Evolutionary conservation across 2,329 filamentous ascomycete genomes (phyloP).

Genomic region (Alternaria alternata): DNA sequence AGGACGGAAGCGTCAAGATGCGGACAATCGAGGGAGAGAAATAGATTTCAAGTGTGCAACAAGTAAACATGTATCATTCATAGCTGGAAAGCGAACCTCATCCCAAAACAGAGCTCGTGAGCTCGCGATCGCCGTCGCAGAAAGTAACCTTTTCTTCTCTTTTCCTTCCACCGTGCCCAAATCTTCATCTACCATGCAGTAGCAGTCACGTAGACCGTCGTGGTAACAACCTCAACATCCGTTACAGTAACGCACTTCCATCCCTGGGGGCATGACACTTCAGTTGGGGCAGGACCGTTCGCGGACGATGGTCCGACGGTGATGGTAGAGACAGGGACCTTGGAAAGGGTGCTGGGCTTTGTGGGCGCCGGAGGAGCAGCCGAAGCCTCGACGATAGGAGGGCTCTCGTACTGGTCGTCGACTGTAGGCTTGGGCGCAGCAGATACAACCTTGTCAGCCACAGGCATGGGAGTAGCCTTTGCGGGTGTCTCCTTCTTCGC

Average conservation of each 20-base stretch:
- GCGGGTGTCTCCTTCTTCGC: slow-evolving; percentile 14
- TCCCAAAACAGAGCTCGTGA: slow-evolving; percentile 20
- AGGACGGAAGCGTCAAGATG: slow-evolving; percentile 61
- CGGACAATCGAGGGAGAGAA: slow-evolving; percentile 40
- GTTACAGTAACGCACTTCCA: slow-evolving; percentile 36
- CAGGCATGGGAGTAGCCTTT: slow-evolving; percentile 6
- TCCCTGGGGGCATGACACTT: slow-evolving; percentile 29
- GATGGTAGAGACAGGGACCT: slow-evolving; percentile 14
- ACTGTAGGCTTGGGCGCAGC: slow-evolving; percentile 19
- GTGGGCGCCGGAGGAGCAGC: slow-evolving; percentile 5
- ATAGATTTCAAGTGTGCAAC: slow-evolving; percentile 6
- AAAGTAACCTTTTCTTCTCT: slow-evolving; percentile 8
- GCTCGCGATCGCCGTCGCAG: slow-evolving; percentile 26
- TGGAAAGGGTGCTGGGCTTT: neutral
- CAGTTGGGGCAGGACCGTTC: slow-evolving; percentile 30
- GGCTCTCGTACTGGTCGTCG: slow-evolving; percentile 19
- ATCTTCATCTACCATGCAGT: slow-evolving; percentile 3
- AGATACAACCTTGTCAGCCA: slow-evolving; percentile 11
- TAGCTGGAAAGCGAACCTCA: slow-evolving; percentile 4
- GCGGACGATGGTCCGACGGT: slow-evolving; percentile 27
- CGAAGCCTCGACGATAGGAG: slow-evolving; percentile 8
- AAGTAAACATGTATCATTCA: slow-evolving; percentile 11
- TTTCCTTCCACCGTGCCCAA: neutral
- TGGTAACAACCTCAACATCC: slow-evolving; percentile 34
- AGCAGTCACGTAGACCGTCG: slow-evolving; percentile 39